Evolutionary conservation across 371 early-diverging fungal genomes (phyloP).

Genomic region (Catenaria anguillulae): DNA sequence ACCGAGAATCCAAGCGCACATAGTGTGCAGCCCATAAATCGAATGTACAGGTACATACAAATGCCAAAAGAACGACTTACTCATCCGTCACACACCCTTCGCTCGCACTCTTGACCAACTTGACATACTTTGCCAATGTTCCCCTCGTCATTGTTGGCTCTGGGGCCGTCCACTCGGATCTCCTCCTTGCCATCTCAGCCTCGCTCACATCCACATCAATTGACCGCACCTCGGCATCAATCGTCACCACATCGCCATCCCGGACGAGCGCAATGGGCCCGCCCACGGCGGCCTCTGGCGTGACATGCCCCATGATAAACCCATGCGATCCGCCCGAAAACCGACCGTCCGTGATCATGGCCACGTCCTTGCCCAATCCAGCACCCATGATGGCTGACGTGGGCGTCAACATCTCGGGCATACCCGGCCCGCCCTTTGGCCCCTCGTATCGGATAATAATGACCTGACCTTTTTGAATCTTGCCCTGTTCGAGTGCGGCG

Average conservation of each 20-base stretch:
- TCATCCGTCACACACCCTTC: constrained; percentile 71
- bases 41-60: too few relatives aligned
- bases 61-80: too few relatives aligned
- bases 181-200: constrained; percentile 54
- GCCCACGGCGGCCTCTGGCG: constrained; percentile 92
- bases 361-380: constrained; percentile 90
- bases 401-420: constrained; percentile 93
- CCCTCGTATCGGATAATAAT: constrained; percentile 81
- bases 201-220: constrained; percentile 59
- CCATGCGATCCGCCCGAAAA: constrained; percentile 96
- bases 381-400: constrained; percentile 96
- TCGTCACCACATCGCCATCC: constrained; percentile 71
- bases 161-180: constrained; percentile 52
- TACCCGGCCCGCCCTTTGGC: constrained; percentile 84
- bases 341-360: constrained; percentile 88
- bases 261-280: constrained; percentile 83
- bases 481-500: constrained; percentile 54
- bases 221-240: constrained; percentile 62
- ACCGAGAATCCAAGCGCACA: too few relatives aligned
- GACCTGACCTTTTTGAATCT: constrained; percentile 75
- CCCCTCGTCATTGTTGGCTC: constrained; percentile 54
- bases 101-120: constrained; percentile 64
- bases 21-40: too few relatives aligned
- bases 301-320: constrained; percentile 95
- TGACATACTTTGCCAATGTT: constrained; percentile 75